These are phyloP conservation scores for Ophiostoma triangulosporum DNA, from an alignment of 2,329 filamentous ascomycete species.

Conservation along the genomic window DNA sequence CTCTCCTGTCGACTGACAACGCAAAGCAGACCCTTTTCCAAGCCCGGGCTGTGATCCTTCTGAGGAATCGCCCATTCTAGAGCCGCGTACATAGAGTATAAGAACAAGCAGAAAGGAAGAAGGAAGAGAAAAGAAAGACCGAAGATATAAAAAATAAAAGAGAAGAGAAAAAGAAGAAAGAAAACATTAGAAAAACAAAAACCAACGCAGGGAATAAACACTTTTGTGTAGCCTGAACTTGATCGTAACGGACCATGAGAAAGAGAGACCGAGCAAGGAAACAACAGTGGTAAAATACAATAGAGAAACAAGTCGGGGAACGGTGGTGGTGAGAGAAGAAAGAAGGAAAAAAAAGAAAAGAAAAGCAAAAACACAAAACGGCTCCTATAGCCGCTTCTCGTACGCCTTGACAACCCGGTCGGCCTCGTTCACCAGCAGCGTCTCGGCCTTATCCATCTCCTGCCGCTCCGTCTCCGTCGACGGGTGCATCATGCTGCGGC, in stretches of 20 bases:
- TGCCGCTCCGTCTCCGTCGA: slow-evolving; percentile 17
- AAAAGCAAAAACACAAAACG: not conserved
- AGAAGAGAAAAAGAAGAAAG: not conserved
- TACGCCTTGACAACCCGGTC: slow-evolving; percentile 16
- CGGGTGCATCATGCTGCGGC: slow-evolving; percentile 24
- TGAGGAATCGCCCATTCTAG: not conserved
- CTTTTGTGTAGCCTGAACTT: slow-evolving; percentile 3
- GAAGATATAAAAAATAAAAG: not conserved
- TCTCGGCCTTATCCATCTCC: slow-evolving; percentile 21
- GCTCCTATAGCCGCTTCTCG: slow-evolving; percentile 7
- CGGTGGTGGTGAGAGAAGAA: not conserved
- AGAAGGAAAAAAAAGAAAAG: not conserved
- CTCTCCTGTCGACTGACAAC: not conserved
- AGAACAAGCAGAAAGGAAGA: not conserved
- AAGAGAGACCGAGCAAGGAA: not conserved
- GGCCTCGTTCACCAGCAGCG: slow-evolving; percentile 19
- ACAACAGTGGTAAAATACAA: not conserved
- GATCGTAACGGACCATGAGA: not conserved
- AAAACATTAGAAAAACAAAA: not conserved
- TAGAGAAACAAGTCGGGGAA: not conserved
- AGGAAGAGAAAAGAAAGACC: not conserved
- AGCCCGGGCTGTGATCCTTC: not conserved
- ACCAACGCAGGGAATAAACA: not conserved
- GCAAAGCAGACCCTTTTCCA: slow-evolving; percentile 1
- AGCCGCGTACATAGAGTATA: not conserved